Evolutionary conservation across 2,329 filamentous ascomycete species (phyloP), one percentile per base, ranked within the genome.

Genomic region (Talaromyces albobiverticillius): DNA sequence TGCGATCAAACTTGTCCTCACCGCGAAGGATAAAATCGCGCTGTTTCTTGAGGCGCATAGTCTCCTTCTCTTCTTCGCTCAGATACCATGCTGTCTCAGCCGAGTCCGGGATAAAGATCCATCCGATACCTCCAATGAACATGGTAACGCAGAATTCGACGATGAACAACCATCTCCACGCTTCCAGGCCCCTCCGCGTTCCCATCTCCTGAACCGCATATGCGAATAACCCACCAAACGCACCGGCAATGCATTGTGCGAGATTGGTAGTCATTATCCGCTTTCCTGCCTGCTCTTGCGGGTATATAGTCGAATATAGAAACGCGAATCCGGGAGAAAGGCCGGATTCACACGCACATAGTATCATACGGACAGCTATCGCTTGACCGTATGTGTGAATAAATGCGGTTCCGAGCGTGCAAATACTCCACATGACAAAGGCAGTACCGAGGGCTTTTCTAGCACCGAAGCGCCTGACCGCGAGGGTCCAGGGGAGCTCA

Each of bases 401-500:
- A n/a, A 53, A 53, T 14, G 41, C 50, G 10, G 50, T 53, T 46
- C 50, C 50, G 4, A 53, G 50, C 6, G 50, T 53, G 16, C 42
- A 46, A 14, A 53, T 38, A 31, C 50, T 53, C 50, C 50, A 53
- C 25, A 25, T 20, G 14, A 46, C 11, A 10, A 53, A 23, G 1
- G 50, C n/a, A 38, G 42, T 18, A 11, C 50, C 50, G 11, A 53
- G 22, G 9, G 31, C 42, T 26, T 53, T 64, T 29, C 54, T 59
- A 3, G 53, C 57, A 25, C 55, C 58, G 32, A 60, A 60, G 5
- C 45, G 43, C 32, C 55, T 57, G 22, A 60, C 32, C 22, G 59
- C 46, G 25, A 63, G 32, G 7, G 55, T 59, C 18, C 59, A 60
- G 6, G 58, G 57, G 6, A 62, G 55, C 23, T 61, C 61, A 14